A percentile compares a stretch with the other conserved stretches of the same genome.
Conservation (phyloP, 176 grass and related monocot species). For the Saccharum spontaneum region DNA sequence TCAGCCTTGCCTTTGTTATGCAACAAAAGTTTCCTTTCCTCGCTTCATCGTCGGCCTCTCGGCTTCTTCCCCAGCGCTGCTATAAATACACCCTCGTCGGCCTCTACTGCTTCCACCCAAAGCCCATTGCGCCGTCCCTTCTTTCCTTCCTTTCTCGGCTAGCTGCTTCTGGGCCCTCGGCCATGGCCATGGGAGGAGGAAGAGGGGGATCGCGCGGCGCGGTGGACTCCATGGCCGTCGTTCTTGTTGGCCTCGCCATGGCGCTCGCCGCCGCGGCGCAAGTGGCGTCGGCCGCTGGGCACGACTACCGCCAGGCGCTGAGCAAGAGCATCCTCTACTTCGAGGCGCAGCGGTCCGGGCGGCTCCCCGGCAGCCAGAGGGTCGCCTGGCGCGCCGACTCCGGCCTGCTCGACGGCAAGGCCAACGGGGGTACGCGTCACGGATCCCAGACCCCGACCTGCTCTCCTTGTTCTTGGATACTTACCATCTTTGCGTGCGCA, state of each 20-base stretch:
- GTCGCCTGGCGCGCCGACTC: conserved; percentile 74
- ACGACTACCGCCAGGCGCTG: conserved; percentile 74
- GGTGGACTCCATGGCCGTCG: neutral
- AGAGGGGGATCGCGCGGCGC: neutral
- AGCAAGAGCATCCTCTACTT: conserved; percentile 95
- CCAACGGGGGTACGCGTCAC: conserved; percentile 62
- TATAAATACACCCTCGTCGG: conserved; percentile 29
- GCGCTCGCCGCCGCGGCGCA: conserved; percentile 31
- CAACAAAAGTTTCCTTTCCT: neutral
- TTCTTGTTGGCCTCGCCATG: neutral
- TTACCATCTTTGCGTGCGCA: no score
- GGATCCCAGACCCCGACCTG: neutral
- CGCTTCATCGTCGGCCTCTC: neutral
- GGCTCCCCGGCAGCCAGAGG: conserved; percentile 66
- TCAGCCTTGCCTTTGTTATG: neutral
- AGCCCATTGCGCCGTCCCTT: neutral
- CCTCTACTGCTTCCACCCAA: conserved; percentile 10
- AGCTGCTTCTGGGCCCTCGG: neutral
- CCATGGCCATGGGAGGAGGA: conserved; percentile 1
- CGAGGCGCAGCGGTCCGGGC: conserved; percentile 87
- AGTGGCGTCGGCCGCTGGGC: conserved; percentile 37
- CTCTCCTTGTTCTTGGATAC: neutral
- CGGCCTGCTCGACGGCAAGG: conserved; percentile 76
- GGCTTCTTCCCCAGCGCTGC: neutral
- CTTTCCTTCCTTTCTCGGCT: neutral